These are phyloP conservation scores for Entomortierella lignicola DNA, from an alignment of 192 early-diverging fungal species.

Conservation along the genomic window DNA sequence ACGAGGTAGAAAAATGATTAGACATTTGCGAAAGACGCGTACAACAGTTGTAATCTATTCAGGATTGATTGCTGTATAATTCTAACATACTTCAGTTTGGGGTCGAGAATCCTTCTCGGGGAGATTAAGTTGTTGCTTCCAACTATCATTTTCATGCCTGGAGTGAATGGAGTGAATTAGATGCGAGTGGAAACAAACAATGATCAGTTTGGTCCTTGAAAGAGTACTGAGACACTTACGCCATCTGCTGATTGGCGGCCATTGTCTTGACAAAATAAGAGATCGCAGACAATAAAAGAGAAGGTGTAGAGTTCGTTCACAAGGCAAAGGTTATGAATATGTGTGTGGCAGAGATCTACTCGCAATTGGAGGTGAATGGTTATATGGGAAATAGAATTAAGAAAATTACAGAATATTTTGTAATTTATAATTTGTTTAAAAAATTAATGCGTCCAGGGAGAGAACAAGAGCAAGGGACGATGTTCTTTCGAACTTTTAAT, in stretches of 20 bases:
- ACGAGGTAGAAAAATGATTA: background rate
- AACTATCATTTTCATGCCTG: constrained; percentile 74
- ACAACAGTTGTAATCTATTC: background rate
- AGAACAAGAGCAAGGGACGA: too few relatives aligned
- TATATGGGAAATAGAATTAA: too few relatives aligned
- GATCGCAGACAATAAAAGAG: background rate
- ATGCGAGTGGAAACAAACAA: background rate
- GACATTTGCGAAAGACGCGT: background rate
- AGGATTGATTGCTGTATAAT: background rate
- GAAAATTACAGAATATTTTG: too few relatives aligned
- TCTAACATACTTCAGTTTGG: constrained; percentile 78
- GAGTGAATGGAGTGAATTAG: too few relatives aligned
- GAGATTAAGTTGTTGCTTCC: constrained; percentile 80
- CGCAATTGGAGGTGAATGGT: too few relatives aligned
- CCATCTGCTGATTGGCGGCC: constrained; percentile 35
- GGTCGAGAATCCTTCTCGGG: constrained; percentile 91
- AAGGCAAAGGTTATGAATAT: background rate
- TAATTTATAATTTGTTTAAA: too few relatives aligned
- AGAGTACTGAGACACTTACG: constrained; percentile 26
- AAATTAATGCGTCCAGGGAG: too few relatives aligned
- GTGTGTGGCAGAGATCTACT: too few relatives aligned
- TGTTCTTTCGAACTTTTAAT: too few relatives aligned
- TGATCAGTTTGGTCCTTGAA: background rate
- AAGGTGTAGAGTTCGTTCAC: background rate
- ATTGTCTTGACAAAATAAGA: background rate